A percentile compares a stretch with the other conserved stretches of the same genome.
phyloP scores from a whole-genome alignment of 2,329 filamentous ascomycete genomes.

The Thielaviopsis ethacetica region DNA sequence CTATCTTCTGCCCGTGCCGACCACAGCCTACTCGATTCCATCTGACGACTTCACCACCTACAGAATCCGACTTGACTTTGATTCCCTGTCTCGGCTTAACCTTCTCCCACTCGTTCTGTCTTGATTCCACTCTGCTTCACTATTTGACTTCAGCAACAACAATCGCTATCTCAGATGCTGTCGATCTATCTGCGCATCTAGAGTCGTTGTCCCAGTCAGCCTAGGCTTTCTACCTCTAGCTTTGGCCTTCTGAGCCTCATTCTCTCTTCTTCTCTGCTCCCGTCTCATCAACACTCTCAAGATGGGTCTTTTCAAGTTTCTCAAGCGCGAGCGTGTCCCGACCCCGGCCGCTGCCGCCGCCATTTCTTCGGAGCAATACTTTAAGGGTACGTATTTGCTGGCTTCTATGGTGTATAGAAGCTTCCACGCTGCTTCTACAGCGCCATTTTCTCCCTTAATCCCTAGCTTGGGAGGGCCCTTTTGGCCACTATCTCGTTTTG shows the following conservation, averaged over 20 bases:
- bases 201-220: neutral
- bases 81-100: neutral
- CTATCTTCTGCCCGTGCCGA: neutral
- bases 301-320: conserved; percentile 11
- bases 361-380: conserved; percentile 11
- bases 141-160: no score
- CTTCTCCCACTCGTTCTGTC: neutral
- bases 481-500: neutral
- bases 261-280: neutral
- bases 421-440: neutral
- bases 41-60: neutral
- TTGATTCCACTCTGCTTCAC: neutral
- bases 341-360: conserved; percentile 9
- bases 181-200: neutral
- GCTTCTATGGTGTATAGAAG: neutral
- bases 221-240: neutral
- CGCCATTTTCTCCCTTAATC: neutral
- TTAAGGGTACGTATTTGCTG: conserved; percentile 8
- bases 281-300: neutral
- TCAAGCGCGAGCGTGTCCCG: conserved; percentile 9
- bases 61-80: neutral
- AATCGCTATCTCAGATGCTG: neutral
- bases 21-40: neutral
- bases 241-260: neutral
- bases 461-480: neutral